Conservation (phyloP, 2,329 filamentous ascomycete genomes). For the Xylaria sp. region DNA sequence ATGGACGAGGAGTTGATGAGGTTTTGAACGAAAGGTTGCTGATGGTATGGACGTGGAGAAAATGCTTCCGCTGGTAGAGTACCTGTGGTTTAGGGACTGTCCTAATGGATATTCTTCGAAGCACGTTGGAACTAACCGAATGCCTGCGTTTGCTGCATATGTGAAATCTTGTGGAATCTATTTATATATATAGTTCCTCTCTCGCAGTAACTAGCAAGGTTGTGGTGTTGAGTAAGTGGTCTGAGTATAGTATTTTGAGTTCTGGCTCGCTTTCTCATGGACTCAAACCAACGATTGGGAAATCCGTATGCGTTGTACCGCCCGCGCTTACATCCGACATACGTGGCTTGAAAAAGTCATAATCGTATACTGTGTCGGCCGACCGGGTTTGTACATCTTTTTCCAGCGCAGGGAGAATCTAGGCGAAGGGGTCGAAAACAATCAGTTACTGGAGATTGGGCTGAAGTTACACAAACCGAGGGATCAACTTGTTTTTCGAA, state of each 20-base stretch:
- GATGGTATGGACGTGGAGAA: conserved; percentile 62
- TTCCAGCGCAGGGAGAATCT: neutral
- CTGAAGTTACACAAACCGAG: conserved; percentile 19
- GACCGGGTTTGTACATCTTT: neutral
- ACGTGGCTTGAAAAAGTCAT: neutral
- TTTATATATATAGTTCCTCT: too few relatives aligned
- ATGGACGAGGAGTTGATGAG: too few relatives aligned
- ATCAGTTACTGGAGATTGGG: neutral
- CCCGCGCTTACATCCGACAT: too few relatives aligned
- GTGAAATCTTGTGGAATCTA: too few relatives aligned
- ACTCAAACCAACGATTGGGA: neutral
- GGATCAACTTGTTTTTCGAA: neutral
- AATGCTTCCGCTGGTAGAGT: conserved; percentile 64
- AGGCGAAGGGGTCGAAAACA: neutral
- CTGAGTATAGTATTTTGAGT: too few relatives aligned
- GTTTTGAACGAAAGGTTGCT: conserved; percentile 53
- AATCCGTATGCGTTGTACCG: neutral
- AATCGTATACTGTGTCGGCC: neutral
- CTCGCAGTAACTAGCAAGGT: too few relatives aligned
- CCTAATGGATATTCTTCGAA: conserved; percentile 18
- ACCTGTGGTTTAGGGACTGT: conserved; percentile 55
- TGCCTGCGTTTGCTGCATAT: too few relatives aligned
- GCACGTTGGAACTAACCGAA: too few relatives aligned
- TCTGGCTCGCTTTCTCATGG: neutral
- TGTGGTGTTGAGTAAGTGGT: too few relatives aligned